Conservation (phyloP, 495 filamentous ascomycete species). For the Viridothelium virens region DNA sequence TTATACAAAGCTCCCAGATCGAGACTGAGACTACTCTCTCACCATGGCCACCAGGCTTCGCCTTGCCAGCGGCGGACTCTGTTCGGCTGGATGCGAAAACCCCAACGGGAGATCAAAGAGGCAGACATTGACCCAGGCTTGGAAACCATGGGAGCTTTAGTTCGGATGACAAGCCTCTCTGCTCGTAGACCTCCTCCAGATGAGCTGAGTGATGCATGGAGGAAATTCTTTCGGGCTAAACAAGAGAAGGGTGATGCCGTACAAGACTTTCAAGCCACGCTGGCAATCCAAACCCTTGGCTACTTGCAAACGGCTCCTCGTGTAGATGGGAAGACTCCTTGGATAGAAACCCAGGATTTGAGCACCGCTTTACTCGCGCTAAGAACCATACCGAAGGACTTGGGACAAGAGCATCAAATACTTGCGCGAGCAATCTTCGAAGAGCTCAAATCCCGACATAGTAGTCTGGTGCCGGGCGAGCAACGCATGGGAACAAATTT, state of each 20-base stretch:
- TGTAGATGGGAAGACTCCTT: constrained; percentile 46
- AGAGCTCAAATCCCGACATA: constrained; percentile 20
- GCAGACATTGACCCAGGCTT: constrained; percentile 55
- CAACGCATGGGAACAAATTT: too few relatives aligned
- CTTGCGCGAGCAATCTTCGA: constrained; percentile 13
- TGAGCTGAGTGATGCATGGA: constrained; percentile 57
- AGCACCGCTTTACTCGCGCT: constrained; percentile 36
- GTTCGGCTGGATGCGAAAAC: constrained; percentile 51
- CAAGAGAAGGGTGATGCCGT: constrained; percentile 47
- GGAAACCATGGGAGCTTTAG: constrained; percentile 46
- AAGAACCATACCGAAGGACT: constrained; percentile 40
- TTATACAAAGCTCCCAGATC: constrained; percentile 14
- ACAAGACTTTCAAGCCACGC: constrained; percentile 57
- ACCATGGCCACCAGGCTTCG: constrained; percentile 18
- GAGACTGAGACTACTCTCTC: constrained; percentile 10
- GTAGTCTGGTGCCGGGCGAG: too few relatives aligned
- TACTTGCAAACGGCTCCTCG: constrained; percentile 46
- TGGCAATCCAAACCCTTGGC: constrained; percentile 49
- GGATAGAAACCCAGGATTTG: constrained; percentile 38
- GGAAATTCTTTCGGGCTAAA: constrained; percentile 47
- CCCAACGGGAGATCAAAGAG: constrained; percentile 45
- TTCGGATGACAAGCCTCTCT: constrained; percentile 38
- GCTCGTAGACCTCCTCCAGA: constrained; percentile 50
- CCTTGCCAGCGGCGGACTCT: constrained; percentile 43
- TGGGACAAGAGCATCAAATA: constrained; percentile 52